Percentiles rank a stretch among this genome's conserved stretches.
Evolutionary conservation across 768 basidiomycete genomes (phyloP).

Genomic region (Tulasnella calospora): DNA sequence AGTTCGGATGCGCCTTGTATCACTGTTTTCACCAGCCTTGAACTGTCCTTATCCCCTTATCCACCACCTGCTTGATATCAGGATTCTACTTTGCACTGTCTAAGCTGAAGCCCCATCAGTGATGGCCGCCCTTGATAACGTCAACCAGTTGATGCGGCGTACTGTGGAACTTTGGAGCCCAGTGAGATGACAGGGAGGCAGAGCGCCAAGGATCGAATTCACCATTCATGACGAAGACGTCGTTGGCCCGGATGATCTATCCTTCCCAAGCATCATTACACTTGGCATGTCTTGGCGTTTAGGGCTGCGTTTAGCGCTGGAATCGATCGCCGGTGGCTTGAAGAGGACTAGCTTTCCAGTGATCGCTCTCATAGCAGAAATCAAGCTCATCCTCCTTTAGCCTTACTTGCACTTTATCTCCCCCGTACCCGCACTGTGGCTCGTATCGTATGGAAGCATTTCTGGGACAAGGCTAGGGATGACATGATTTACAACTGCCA

Average conservation of each 20-base stretch:
- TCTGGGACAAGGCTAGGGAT: too few species aligned
- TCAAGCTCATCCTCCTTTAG: too few species aligned
- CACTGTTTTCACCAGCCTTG: conserved; percentile 6
- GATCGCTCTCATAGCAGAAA: too few species aligned
- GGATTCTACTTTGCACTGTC: neutral
- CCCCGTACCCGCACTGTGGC: too few species aligned
- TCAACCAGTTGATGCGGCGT: neutral
- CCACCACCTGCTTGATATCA: conserved; percentile 1
- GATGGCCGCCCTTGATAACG: conserved; percentile 6
- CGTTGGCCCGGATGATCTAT: conserved; percentile 14
- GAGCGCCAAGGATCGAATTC: conserved; percentile 26
- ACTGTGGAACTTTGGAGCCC: neutral
- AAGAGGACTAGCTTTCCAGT: too few species aligned
- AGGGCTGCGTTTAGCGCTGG: too few species aligned
- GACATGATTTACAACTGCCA: too few species aligned
- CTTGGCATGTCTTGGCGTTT: too few species aligned
- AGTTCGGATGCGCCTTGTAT: conserved; percentile 8
- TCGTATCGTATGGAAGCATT: too few species aligned
- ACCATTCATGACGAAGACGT: conserved; percentile 24
- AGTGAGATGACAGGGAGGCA: conserved; percentile 23
- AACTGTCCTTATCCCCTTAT: neutral
- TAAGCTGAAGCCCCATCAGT: conserved; percentile 18
- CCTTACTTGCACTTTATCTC: too few species aligned
- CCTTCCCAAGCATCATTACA: too few species aligned
- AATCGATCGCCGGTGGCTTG: too few species aligned